Percentiles rank a stretch among this genome's conserved stretches.
These are phyloP conservation scores for Otatea glauca DNA, from an alignment of 176 grass and related monocot species.

Conservation along the genomic window DNA sequence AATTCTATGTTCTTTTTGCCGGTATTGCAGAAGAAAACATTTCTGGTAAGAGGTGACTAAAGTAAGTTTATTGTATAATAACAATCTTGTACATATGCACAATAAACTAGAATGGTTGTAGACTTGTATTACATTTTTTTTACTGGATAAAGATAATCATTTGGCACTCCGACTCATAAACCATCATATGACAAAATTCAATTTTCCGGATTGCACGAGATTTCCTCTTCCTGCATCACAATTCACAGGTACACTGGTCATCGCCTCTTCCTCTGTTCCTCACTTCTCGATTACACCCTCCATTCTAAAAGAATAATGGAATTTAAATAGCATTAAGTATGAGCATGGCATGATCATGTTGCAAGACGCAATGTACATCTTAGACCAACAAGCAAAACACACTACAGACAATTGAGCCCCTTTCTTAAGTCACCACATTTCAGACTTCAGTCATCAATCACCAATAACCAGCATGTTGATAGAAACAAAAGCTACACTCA, in stretches of 20 bases:
- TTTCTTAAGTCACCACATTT: not conserved
- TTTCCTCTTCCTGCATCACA: conserved; percentile 19
- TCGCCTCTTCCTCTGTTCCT: not conserved
- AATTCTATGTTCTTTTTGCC: conserved; percentile 3
- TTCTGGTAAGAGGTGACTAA: not conserved
- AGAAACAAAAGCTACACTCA: not conserved
- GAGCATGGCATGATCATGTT: conserved; percentile 5
- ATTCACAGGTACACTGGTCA: not conserved
- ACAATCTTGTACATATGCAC: not conserved
- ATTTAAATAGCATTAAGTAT: conserved; percentile 18
- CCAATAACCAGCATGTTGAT: not conserved
- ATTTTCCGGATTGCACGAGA: not conserved
- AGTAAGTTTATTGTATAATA: not conserved
- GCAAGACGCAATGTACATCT: not conserved
- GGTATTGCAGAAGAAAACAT: not conserved
- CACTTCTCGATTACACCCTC: not conserved
- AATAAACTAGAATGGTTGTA: not conserved
- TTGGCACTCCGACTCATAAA: not conserved
- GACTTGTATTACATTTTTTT: not conserved
- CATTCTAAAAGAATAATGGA: not conserved
- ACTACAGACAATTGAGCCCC: not conserved
- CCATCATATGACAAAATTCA: not conserved
- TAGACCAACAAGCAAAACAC: not conserved
- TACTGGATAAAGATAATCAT: not conserved
- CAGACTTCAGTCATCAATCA: conserved; percentile 5